phyloP scores from a whole-genome alignment of 192 early-diverging fungal species.

The Physocladia obscura region DNA sequence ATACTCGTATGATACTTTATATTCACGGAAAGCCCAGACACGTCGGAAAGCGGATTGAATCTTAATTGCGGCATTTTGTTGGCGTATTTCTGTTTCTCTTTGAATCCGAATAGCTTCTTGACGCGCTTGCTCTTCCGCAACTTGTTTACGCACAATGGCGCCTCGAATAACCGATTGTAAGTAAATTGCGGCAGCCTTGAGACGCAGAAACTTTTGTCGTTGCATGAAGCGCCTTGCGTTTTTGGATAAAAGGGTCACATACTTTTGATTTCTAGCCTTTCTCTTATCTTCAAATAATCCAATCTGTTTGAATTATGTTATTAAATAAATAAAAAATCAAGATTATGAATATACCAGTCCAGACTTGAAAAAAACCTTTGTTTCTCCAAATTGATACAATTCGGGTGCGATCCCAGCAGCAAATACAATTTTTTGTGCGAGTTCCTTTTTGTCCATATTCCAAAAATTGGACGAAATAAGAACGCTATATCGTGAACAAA shows the following conservation, averaged over 20 bases:
- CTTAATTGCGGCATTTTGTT: conserved; percentile 62
- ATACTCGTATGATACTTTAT: conserved; percentile 49
- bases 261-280: conserved; percentile 71
- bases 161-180: conserved; percentile 66
- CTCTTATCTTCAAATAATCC: conserved; percentile 88
- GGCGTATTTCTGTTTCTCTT: conserved; percentile 49
- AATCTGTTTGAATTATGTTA: conserved; percentile 38
- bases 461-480: conserved; percentile 23
- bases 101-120: conserved; percentile 72
- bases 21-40: conserved; percentile 59
- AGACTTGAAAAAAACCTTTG: conserved; percentile 97
- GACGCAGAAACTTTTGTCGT: conserved; percentile 39
- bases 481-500: conserved; percentile 67
- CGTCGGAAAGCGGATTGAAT: conserved; percentile 76
- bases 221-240: conserved; percentile 73
- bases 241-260: conserved; percentile 83
- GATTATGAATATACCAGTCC: conserved; percentile 60
- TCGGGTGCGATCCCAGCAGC: conserved; percentile 71
- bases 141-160: conserved; percentile 60
- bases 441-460: conserved; percentile 32
- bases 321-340: background rate
- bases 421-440: conserved; percentile 76
- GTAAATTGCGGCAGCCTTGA: conserved; percentile 54
- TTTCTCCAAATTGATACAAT: conserved; percentile 89
- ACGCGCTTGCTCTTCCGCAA: conserved; percentile 53